Evolutionary conservation across 306 rosid genomes (phyloP).

Genomic region (Vigna radiata): DNA sequence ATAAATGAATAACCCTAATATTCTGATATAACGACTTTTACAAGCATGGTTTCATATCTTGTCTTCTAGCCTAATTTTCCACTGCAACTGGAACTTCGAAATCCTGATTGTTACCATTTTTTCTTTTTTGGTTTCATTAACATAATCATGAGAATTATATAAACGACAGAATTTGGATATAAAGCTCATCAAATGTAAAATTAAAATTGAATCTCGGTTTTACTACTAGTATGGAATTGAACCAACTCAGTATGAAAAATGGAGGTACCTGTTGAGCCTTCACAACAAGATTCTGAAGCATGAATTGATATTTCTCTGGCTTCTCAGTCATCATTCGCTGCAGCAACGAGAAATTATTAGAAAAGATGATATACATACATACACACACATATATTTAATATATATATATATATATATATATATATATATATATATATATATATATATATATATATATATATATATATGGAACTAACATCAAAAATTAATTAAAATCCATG

Average conservation of each 20-base stretch:
- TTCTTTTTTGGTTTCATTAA: constrained; percentile 12
- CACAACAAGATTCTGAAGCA: constrained; percentile 94
- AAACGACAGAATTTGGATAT: constrained; percentile 25
- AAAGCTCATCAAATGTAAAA: constrained; percentile 25
- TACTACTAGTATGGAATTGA: constrained; percentile 31
- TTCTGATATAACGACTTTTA: background rate
- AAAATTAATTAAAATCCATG: constrained; percentile 53
- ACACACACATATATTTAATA: too few species aligned
- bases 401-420: background rate
- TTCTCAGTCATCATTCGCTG: constrained; percentile 98
- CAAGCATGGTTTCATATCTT: constrained; percentile 10
- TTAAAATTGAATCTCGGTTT: constrained; percentile 27
- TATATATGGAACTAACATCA: constrained; percentile 15
- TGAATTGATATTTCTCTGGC: constrained; percentile 93
- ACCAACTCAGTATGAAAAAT: constrained; percentile 38
- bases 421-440: background rate
- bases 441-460: too few species aligned
- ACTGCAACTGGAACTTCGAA: background rate
- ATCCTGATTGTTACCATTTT: constrained; percentile 2
- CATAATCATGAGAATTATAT: background rate
- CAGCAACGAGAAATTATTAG: constrained; percentile 45
- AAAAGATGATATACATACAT: background rate
- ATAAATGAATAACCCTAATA: constrained; percentile 13
- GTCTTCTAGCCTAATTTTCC: background rate
- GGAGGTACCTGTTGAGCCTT: constrained; percentile 97